Conservation (phyloP, 2,329 filamentous ascomycete genomes). For the Camillea tinctor region DNA sequence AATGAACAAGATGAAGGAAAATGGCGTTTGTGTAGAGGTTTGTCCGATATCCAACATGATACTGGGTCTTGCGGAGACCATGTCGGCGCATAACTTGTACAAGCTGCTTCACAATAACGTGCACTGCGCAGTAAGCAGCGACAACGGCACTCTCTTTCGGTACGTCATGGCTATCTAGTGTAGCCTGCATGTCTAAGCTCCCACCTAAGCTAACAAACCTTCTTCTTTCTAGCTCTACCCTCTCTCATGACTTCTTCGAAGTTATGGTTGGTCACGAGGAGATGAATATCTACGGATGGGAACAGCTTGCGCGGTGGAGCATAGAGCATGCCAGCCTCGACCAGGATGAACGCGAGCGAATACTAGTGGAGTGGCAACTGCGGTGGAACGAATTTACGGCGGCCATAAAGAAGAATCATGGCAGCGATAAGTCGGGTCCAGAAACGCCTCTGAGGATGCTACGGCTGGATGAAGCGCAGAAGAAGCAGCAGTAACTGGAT, state of each 20-base stretch:
- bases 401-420: not conserved
- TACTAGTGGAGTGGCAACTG: slow-evolving; percentile 46
- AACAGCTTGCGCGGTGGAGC: slow-evolving; percentile 65
- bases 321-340: slow-evolving; percentile 58
- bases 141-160: slow-evolving; percentile 73
- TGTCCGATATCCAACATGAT: slow-evolving; percentile 79
- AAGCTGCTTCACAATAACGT: slow-evolving; percentile 68
- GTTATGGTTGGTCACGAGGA: slow-evolving; percentile 66
- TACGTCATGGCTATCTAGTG: slow-evolving; percentile 35
- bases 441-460: not conserved
- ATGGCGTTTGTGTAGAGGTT: slow-evolving; percentile 69
- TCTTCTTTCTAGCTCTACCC: slow-evolving; percentile 53
- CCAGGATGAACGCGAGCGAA: slow-evolving; percentile 37
- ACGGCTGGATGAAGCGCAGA: not conserved
- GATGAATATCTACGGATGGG: slow-evolving; percentile 70
- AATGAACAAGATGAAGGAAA: slow-evolving; percentile 63
- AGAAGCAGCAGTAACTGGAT: not conserved
- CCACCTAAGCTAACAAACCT: slow-evolving; percentile 4
- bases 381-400: slow-evolving; percentile 60
- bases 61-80: slow-evolving; percentile 64
- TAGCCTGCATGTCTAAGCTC: not conserved
- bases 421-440: not conserved
- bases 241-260: slow-evolving; percentile 78
- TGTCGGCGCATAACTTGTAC: slow-evolving; percentile 66
- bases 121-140: slow-evolving; percentile 71